Conservation (phyloP, 1,284 basidiomycete species). For the Austropuccinia psidii region DNA sequence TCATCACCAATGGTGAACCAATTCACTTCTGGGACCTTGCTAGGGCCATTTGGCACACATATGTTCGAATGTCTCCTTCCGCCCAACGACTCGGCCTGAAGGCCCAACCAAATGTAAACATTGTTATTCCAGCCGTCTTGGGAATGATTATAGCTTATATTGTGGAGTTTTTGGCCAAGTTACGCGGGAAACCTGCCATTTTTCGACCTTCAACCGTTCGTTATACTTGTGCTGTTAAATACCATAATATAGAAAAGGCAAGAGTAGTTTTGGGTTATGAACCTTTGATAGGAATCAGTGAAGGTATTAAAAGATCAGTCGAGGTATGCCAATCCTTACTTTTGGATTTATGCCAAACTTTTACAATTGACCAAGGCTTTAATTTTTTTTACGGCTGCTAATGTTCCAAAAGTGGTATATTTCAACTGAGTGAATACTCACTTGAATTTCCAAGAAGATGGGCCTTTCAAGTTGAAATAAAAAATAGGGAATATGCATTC, state of each 20-base stretch:
- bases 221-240: slow-evolving; percentile 56
- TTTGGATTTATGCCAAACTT: too few relatives aligned
- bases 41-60: slow-evolving; percentile 70
- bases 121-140: slow-evolving; percentile 59
- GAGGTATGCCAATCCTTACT: slow-evolving; percentile 49
- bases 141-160: slow-evolving; percentile 57
- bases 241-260: slow-evolving; percentile 94
- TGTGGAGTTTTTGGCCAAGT: slow-evolving; percentile 63
- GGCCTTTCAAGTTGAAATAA: too few relatives aligned
- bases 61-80: slow-evolving; percentile 53
- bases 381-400: too few relatives aligned
- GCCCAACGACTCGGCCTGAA: slow-evolving; percentile 40
- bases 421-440: too few relatives aligned
- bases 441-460: too few relatives aligned
- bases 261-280: slow-evolving; percentile 85
- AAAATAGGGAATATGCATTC: too few relatives aligned
- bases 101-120: slow-evolving; percentile 50
- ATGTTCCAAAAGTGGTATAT: too few relatives aligned
- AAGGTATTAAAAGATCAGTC: slow-evolving; percentile 72
- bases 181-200: slow-evolving; percentile 71
- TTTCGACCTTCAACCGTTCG: slow-evolving; percentile 79
- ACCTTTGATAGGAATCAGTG: slow-evolving; percentile 78
- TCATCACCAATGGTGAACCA: slow-evolving; percentile 96
- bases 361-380: too few relatives aligned
- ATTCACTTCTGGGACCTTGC: slow-evolving; percentile 94